phyloP scores from a whole-genome alignment of 2,329 filamentous ascomycete species.

The Coniochaeta prunicola region DNA sequence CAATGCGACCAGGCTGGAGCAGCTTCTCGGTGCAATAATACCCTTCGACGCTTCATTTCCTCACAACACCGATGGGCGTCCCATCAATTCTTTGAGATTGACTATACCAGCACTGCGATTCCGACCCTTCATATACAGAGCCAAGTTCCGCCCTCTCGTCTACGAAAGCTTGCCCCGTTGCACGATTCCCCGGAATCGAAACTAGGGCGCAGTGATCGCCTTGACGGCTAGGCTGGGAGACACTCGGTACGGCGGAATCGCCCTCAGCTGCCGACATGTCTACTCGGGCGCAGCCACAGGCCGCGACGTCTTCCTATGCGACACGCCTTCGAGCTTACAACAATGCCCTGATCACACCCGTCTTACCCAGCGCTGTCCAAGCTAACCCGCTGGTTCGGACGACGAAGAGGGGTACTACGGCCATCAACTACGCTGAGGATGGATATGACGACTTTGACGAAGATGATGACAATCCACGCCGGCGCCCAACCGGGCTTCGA shows the following conservation, averaged over 20 bases:
- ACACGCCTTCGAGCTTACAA: constrained; percentile 83
- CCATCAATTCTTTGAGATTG: neutral
- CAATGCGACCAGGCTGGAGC: neutral
- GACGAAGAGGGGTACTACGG: constrained; percentile 94
- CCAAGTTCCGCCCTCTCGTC: neutral
- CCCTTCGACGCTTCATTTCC: neutral
- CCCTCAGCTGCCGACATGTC: constrained; percentile 32
- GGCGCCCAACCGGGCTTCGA: constrained; percentile 76
- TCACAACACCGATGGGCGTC: neutral
- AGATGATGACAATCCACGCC: constrained; percentile 67
- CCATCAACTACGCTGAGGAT: constrained; percentile 97
- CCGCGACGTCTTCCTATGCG: constrained; percentile 86
- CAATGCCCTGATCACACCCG: constrained; percentile 83
- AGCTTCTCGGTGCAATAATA: neutral
- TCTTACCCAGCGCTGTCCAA: constrained; percentile 64
- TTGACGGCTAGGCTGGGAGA: neutral
- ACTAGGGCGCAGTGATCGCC: neutral
- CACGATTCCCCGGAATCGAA: neutral
- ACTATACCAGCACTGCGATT: neutral
- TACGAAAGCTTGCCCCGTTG: neutral
- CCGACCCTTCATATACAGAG: neutral
- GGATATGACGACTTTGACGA: constrained; percentile 75
- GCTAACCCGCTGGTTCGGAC: constrained; percentile 65
- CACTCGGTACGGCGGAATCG: neutral
- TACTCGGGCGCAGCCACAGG: constrained; percentile 57